Evolutionary conservation across 2,329 filamentous ascomycete species (phyloP), one percentile per base, ranked within the genome.

Genomic region (Lachnellula cervina): DNA sequence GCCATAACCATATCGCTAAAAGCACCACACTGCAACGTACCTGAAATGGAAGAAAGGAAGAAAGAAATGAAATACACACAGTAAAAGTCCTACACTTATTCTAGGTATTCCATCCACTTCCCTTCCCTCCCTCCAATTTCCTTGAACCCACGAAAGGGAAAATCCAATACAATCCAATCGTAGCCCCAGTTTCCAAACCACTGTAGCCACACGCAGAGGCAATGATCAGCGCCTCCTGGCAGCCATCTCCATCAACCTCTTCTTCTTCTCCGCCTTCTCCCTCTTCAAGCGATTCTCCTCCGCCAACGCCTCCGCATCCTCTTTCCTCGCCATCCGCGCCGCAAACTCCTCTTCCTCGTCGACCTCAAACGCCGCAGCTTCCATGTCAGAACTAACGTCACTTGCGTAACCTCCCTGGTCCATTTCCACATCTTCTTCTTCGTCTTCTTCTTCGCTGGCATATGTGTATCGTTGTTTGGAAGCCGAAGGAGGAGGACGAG

Each of bases 361-460:
- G 51, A 92, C 81, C 63, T 91, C 88, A 58, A 85, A 86, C 38
- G 87, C 69, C 35, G 87, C 87, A 2, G 87, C 89, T 69, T 91
- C 88, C 86, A 91, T 91, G 64, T 90, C 88, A 5, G 86, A 89
- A 5, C 85, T 88, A 5, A 69, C 82, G 53, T 87, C 87, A 0
- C 83, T 85, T 2, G 76, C 79, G 60, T 88, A 86, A 48, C 76
- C 77, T 34, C 87, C 83, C 44, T 87, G 83, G 8, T 88, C 83
- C 16, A 42, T 34, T 17, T 83, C 77, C 19, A 79, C 74, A 43
- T 80, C 76, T 25, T 77, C 75, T 28, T 70, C 68, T 4, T 71
- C 70, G 16, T 73, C 70, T 7, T 67, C 63, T 16, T 69, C 64
- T 47, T 63, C 62, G 48, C 59, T 71, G 61, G 57, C 68, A 64